Evolutionary conservation across 2,329 filamentous ascomycete genomes (phyloP), one percentile per base, ranked within the genome.

Genomic region (Dactylellina haptotyla): DNA sequence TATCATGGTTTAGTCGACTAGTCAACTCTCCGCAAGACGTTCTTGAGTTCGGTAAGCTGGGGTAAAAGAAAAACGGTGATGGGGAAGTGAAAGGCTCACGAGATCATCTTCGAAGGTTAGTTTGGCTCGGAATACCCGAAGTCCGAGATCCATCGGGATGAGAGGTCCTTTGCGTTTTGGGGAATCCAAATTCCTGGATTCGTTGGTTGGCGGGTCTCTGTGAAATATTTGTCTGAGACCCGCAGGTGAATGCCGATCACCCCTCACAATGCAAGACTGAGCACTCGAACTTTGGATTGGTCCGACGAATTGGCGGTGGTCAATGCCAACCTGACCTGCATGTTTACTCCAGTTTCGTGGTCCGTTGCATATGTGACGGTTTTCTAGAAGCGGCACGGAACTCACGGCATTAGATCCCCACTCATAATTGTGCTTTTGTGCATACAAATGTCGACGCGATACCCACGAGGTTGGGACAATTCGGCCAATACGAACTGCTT

Each of bases 251-350:
- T 32, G 39, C 39, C 39, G 43, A 66, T 57, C 41, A 26, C 39
- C 53, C 3, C 8, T 8, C 41, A 20, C 26, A 57, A 16, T 4
- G 9, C 25, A 37, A 8, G 46, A 5, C 10, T 14, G 5, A 30
- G 14, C 4, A 34, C 10, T 25, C 20, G 28, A 14, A 34, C 1
- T 3, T 16, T 20, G 14, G 26, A 12, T 26, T 10, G 41, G 32
- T 25, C 41, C 20, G 18, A 30, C 16, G 51, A 46, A 59, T 58
- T 51, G 37, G 45, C 43, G 45, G 53, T 66, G 61, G 69, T 73
- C 69, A 66, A 73, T 66, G 69, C 69, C 59, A 65, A 71, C 58
- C 66, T 37, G 18, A 61, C 69, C 46, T 50, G 45, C 64, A 69
- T 50, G 45, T 12, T n/a, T 28, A 28, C 28, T 18, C 16, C 25